Evolutionary conservation across 2,329 filamentous ascomycete species (phyloP).

Genomic region (Hymenoscyphus albidus): DNA sequence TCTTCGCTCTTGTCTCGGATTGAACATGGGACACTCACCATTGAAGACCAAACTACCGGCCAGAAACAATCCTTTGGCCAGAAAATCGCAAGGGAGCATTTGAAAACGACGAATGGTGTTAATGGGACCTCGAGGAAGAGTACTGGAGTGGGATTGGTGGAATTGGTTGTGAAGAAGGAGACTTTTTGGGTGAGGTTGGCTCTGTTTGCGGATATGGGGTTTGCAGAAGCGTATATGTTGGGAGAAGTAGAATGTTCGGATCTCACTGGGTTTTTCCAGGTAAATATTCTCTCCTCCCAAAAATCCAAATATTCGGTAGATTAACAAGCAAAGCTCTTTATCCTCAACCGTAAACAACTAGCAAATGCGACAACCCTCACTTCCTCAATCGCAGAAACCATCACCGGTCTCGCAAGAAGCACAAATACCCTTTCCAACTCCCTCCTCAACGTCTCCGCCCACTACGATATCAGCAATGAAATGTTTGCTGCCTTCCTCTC

Average conservation of each 20-base stretch:
- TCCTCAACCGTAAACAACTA: conserved; percentile 61
- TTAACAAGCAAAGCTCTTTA: conserved; percentile 54
- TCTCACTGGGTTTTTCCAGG: conserved; percentile 65
- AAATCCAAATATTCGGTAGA: background rate
- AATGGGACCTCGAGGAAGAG: conserved; percentile 38
- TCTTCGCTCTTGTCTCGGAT: conserved; percentile 45
- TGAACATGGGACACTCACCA: conserved; percentile 45
- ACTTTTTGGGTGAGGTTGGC: conserved; percentile 67
- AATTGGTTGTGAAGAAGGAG: conserved; percentile 59
- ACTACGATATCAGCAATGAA: conserved; percentile 73
- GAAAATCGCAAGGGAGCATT: conserved; percentile 39
- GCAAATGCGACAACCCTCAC: conserved; percentile 61
- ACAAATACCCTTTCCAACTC: conserved; percentile 56
- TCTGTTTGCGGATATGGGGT: conserved; percentile 71
- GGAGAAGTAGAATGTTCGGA: conserved; percentile 65
- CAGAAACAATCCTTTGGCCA: conserved; percentile 45
- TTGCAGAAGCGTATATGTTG: conserved; percentile 64
- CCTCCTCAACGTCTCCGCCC: conserved; percentile 63
- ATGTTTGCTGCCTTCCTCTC: conserved; percentile 73
- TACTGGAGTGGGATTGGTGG: conserved; percentile 41
- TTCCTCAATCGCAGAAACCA: conserved; percentile 53
- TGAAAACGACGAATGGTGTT: conserved; percentile 36
- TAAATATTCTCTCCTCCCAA: conserved; percentile 33
- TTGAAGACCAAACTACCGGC: conserved; percentile 45
- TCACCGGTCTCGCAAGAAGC: conserved; percentile 54